Evolutionary conservation across 768 basidiomycete species (phyloP).

Genomic region (Collybia sordida): DNA sequence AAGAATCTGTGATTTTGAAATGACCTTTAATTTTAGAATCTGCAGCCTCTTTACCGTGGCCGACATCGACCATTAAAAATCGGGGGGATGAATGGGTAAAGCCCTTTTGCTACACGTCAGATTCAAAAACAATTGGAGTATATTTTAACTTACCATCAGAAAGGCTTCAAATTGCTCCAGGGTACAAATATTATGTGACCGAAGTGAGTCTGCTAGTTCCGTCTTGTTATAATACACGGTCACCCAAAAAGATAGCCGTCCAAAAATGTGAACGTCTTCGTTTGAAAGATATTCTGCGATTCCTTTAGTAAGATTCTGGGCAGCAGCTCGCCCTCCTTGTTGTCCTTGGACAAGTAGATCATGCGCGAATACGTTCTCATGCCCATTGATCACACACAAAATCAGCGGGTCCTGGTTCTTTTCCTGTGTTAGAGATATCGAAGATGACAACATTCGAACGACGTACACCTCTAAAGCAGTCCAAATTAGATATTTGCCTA

Average conservation of each 20-base stretch:
- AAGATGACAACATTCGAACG: not conserved
- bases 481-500: conserved; percentile 59
- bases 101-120: conserved; percentile 33
- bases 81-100: conserved; percentile 75
- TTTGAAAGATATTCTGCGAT: conserved; percentile 68
- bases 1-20: conserved; percentile 2
- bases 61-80: conserved; percentile 70
- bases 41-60: conserved; percentile 56
- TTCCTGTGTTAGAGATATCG: conserved; percentile 5
- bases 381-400: conserved; percentile 73
- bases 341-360: conserved; percentile 61
- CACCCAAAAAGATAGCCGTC: conserved; percentile 74
- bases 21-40: conserved; percentile 74
- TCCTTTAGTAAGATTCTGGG: conserved; percentile 63
- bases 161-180: conserved; percentile 72
- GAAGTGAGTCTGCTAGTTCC: conserved; percentile 50
- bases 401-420: conserved; percentile 69
- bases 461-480: conserved; percentile 44
- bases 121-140: conserved; percentile 2
- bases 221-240: conserved; percentile 69
- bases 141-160: conserved; percentile 37
- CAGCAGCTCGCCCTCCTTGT: conserved; percentile 62
- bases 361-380: conserved; percentile 64
- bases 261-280: conserved; percentile 60
- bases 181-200: conserved; percentile 54